phyloP scores from a whole-genome alignment of 1,284 basidiomycete genomes.

The Trichosporon sp. region DNA sequence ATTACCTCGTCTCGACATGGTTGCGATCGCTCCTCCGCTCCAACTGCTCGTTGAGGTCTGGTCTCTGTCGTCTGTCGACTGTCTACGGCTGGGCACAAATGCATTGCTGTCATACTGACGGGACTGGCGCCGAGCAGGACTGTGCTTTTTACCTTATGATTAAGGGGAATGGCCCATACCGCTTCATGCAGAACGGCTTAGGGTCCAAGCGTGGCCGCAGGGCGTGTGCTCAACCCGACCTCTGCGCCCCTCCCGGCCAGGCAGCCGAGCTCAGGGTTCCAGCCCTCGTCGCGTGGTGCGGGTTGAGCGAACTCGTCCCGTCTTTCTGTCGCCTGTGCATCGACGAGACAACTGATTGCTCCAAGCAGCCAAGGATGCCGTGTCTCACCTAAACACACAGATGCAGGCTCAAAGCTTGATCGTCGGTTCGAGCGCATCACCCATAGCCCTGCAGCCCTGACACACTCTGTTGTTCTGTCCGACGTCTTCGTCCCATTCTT shows the following conservation, averaged over 20 bases:
- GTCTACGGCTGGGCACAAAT: too few species aligned
- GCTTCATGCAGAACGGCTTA: not conserved
- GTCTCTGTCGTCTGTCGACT: too few species aligned
- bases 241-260: not conserved
- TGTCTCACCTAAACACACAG: not conserved
- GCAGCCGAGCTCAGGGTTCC: not conserved
- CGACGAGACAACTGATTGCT: too few species aligned
- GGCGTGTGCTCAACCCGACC: too few species aligned
- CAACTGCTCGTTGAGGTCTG: too few species aligned
- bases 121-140: not conserved
- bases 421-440: slow-evolving; percentile 16
- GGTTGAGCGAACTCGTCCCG: slow-evolving; percentile 12
- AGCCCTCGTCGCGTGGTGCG: slow-evolving; percentile 9
- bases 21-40: too few species aligned
- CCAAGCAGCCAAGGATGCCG: not conserved
- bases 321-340: not conserved
- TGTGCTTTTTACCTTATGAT: not conserved
- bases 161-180: not conserved
- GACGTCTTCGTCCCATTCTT: too few species aligned
- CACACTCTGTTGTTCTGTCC: not conserved
- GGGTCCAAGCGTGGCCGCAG: not conserved
- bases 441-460: not conserved
- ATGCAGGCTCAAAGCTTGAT: slow-evolving; percentile 3
- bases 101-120: too few species aligned
- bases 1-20: too few species aligned